A percentile compares a stretch with the other conserved stretches of the same genome.
phyloP scores from a whole-genome alignment of 176 grass and related monocot species.

The Aegilops speltoides region DNA sequence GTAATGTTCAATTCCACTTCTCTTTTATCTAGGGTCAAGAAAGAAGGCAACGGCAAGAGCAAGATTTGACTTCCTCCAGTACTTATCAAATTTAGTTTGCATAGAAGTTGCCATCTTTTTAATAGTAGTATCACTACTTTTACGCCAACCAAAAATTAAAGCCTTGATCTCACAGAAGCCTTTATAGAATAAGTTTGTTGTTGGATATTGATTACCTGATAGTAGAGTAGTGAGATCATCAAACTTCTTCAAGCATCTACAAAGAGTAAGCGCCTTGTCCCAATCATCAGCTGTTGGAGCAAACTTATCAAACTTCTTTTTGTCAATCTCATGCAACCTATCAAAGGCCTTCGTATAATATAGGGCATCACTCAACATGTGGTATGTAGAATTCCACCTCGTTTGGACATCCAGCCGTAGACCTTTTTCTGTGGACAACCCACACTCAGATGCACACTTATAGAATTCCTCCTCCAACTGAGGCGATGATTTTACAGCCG shows the following conservation, averaged over 20 bases:
- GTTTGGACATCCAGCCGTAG: too few relatives aligned
- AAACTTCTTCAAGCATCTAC: neutral
- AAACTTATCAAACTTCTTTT: too few relatives aligned
- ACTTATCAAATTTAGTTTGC: neutral
- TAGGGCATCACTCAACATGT: too few relatives aligned
- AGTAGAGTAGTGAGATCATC: neutral
- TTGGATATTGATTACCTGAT: neutral
- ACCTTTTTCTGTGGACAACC: too few relatives aligned
- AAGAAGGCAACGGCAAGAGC: neutral
- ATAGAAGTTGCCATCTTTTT: neutral
- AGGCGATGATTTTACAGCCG: too few relatives aligned
- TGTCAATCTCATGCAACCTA: too few relatives aligned
- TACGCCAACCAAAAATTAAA: neutral
- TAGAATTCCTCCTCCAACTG: too few relatives aligned
- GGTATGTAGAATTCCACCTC: too few relatives aligned
- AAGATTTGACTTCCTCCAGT: neutral
- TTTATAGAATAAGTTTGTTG: neutral
- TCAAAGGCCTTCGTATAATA: too few relatives aligned
- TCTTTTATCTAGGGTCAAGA: neutral
- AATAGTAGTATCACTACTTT: neutral
- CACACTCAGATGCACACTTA: too few relatives aligned
- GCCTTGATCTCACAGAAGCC: neutral
- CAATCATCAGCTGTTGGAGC: too few relatives aligned
- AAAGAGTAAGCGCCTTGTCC: too few relatives aligned
- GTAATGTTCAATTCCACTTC: neutral